Evolutionary conservation across 768 basidiomycete species (phyloP), one percentile per base, ranked within the genome.

Genomic region (Tylopilus vinaceipallidus): DNA sequence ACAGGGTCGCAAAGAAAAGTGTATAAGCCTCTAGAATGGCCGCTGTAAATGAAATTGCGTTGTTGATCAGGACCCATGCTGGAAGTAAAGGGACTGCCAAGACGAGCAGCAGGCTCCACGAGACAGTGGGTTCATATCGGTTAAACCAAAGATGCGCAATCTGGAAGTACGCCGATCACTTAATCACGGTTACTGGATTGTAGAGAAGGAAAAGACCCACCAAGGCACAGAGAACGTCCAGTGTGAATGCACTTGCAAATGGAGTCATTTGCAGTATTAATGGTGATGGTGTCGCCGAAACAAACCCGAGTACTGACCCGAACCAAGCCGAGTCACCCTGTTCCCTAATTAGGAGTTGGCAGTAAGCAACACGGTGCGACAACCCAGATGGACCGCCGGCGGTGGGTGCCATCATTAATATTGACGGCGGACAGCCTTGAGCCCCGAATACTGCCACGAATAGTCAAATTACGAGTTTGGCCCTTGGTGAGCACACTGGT

Each of bases 191-290:
- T 17, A 19, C 13, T 14, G 6, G 3, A 16, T 3, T 10, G 24
- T 6, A 12, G 9, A 8, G 2, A 22, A 10, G n/a, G n/a, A n/a
- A n/a, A 23, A 16, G 11, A 12, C 55, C 10, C 26, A 64, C 61
- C 61, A 63, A 42, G 13, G 50, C 58, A 7, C 50, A 57, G 19
- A 62, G 29, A 16, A 64, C 16, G 20, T 61, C 58, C 29, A 62
- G 17, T 32, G 11, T 32, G 20, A 54, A 43, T 24, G 48, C 50
- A 2, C 23, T 19, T 20, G 26, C 38, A 14, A 47, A 13, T 4
- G 43, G 45, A 16, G 26, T 39, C 60, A 50, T 62, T 62, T 8
- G 46, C 17, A 2, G 27, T 24, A 22, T 10, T 22, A n/a, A n/a
- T 16, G 40, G 11, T 20, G 30, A 36, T 12, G 23, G 16, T 23